A percentile compares a stretch with the other conserved stretches of the same genome.
These are phyloP conservation scores for Euphorbia lathyris DNA, from an alignment of 345 rosid species.

Conservation along the genomic window DNA sequence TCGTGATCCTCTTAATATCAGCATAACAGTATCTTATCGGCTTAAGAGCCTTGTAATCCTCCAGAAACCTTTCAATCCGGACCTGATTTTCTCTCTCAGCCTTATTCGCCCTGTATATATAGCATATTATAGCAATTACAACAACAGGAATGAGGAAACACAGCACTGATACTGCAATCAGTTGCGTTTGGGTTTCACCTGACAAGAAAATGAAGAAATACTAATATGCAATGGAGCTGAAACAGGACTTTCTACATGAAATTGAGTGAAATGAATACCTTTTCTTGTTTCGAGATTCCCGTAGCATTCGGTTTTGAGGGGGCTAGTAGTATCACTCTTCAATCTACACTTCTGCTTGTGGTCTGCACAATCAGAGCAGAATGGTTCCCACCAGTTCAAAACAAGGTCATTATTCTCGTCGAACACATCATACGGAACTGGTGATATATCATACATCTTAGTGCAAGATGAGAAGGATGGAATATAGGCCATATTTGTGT, in stretches of 20 bases:
- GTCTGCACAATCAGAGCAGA: not conserved
- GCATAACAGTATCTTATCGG: slow-evolving; percentile 10
- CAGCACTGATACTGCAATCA: not conserved
- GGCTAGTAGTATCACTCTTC: not conserved
- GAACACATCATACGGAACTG: not conserved
- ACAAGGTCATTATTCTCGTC: fast-evolving
- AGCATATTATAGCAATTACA: not conserved
- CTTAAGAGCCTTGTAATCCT: slow-evolving; percentile 15
- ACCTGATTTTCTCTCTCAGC: slow-evolving; percentile 4
- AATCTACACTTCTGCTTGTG: not conserved
- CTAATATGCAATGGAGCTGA: not conserved
- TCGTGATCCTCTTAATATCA: not conserved
- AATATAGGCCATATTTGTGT: not conserved
- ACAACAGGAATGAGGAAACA: not conserved
- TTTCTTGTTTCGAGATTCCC: not conserved
- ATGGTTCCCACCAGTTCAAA: not conserved
- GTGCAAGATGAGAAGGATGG: slow-evolving; percentile 10
- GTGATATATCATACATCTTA: slow-evolving; percentile 9
- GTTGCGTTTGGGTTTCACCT: not conserved
- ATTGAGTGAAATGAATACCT: not conserved
- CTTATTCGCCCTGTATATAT: not conserved
- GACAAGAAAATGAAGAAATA: not conserved
- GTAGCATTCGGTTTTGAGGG: slow-evolving; percentile 2
- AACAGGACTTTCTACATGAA: not conserved
- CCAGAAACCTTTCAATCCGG: slow-evolving; percentile 10